These are phyloP conservation scores for Penicillium sp. DNA, from an alignment of 2,329 filamentous ascomycete genomes.

Conservation along the genomic window DNA sequence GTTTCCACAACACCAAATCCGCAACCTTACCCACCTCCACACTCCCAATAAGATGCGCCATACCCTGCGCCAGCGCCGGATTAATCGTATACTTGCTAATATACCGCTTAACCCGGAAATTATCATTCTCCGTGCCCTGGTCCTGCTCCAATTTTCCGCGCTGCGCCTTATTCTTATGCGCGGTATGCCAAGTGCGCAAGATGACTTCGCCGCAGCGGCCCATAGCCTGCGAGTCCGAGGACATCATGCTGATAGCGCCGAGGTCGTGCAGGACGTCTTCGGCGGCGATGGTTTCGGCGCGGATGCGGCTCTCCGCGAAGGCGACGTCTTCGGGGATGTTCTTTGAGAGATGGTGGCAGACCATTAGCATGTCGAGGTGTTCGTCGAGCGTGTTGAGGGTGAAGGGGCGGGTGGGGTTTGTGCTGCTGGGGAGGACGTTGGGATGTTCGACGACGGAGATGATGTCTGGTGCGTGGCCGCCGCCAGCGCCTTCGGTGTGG, in stretches of 20 bases:
- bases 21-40: constrained; percentile 89
- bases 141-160: constrained; percentile 79
- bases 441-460: constrained; percentile 88
- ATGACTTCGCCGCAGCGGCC: constrained; percentile 94
- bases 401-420: constrained; percentile 89
- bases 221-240: constrained; percentile 94
- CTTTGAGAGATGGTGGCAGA: constrained; percentile 91
- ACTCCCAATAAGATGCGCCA: constrained; percentile 84
- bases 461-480: constrained; percentile 94
- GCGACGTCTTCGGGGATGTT: constrained; percentile 95
- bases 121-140: constrained; percentile 78
- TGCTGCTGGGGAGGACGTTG: constrained; percentile 88
- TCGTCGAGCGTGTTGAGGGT: constrained; percentile 93
- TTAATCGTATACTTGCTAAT: constrained; percentile 97
- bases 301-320: constrained; percentile 92
- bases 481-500: constrained; percentile 93
- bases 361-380: constrained; percentile 98
- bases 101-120: constrained; percentile 90
- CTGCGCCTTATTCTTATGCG: constrained; percentile 94
- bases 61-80: constrained; percentile 87
- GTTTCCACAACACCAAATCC: constrained; percentile 86
- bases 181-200: constrained; percentile 92
- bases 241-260: constrained; percentile 98
- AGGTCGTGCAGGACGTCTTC: constrained; percentile 96
- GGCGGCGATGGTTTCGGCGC: constrained; percentile 93